A percentile compares a stretch with the other conserved stretches of the same genome.
Evolutionary conservation across 768 basidiomycete genomes (phyloP).

Genomic region (Termitomyces sp.): DNA sequence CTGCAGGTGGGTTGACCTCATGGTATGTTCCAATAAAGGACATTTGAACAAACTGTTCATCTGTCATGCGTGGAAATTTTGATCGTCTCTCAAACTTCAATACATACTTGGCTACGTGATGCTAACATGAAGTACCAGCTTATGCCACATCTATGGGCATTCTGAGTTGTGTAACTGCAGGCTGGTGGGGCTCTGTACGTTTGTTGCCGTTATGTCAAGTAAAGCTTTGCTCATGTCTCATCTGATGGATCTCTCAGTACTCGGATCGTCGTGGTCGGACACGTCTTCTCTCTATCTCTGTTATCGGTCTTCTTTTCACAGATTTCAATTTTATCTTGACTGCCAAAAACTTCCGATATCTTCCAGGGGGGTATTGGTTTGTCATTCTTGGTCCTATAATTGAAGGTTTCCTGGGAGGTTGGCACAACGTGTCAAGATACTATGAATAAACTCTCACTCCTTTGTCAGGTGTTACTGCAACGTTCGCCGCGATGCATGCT

Average conservation of each 20-base stretch:
- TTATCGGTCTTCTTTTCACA: slow-evolving; percentile 52
- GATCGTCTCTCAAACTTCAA: not conserved
- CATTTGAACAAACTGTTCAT: not conserved
- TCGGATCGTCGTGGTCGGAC: slow-evolving; percentile 78
- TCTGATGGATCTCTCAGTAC: slow-evolving; percentile 32
- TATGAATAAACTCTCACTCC: slow-evolving; percentile 2
- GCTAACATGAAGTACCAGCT: slow-evolving; percentile 30
- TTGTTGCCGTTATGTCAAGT: not conserved
- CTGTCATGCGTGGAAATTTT: not conserved
- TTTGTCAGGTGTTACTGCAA: slow-evolving; percentile 38
- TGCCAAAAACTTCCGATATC: slow-evolving; percentile 42
- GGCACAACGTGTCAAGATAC: slow-evolving; percentile 12
- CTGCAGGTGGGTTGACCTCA: slow-evolving; percentile 41
- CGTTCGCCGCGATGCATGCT: slow-evolving; percentile 48
- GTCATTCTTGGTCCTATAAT: slow-evolving; percentile 57
- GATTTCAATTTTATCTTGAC: slow-evolving; percentile 69
- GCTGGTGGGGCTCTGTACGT: slow-evolving; percentile 81
- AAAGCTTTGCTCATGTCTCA: not conserved
- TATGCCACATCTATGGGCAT: slow-evolving; percentile 64
- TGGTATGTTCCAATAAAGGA: not conserved
- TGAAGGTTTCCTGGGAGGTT: slow-evolving; percentile 72
- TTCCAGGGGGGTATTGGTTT: slow-evolving; percentile 84
- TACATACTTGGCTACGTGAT: not conserved
- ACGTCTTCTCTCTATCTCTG: slow-evolving; percentile 52
- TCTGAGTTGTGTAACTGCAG: slow-evolving; percentile 71